Conservation (phyloP, 345 rosid species). For the Syzygium aromaticum region DNA sequence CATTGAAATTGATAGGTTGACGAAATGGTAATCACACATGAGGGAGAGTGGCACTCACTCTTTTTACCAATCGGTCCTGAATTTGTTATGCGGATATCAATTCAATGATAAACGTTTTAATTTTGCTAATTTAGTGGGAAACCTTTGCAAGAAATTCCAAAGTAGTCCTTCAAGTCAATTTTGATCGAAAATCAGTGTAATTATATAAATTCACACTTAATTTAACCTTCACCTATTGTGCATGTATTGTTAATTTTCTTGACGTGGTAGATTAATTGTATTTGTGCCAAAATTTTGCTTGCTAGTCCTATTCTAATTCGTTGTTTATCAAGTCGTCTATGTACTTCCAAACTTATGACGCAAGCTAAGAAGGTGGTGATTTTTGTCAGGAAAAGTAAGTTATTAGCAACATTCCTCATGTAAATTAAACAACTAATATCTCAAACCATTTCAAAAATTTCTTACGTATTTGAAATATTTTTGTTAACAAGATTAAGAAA, state of each 20-base stretch:
- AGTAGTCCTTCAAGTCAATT: no score
- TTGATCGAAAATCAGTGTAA: accelerated
- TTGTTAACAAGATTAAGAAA: neutral
- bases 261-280: accelerated
- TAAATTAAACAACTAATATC: neutral
- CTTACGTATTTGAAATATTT: neutral
- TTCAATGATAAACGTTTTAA: accelerated
- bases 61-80: accelerated
- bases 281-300: neutral
- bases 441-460: neutral
- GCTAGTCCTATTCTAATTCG: neutral
- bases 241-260: neutral
- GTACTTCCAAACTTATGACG: neutral
- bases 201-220: neutral
- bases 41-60: neutral
- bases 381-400: neutral
- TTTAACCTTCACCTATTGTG: neutral
- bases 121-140: no score
- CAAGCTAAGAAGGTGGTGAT: neutral
- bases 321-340: neutral
- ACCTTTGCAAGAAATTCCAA: no score
- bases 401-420: neutral
- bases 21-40: neutral
- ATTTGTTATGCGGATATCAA: accelerated
- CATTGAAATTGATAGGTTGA: neutral